Percentiles rank a stretch among this genome's conserved stretches.
Evolutionary conservation across 2,329 filamentous ascomycete genomes (phyloP).

Genomic region (Alternaria arbusti): DNA sequence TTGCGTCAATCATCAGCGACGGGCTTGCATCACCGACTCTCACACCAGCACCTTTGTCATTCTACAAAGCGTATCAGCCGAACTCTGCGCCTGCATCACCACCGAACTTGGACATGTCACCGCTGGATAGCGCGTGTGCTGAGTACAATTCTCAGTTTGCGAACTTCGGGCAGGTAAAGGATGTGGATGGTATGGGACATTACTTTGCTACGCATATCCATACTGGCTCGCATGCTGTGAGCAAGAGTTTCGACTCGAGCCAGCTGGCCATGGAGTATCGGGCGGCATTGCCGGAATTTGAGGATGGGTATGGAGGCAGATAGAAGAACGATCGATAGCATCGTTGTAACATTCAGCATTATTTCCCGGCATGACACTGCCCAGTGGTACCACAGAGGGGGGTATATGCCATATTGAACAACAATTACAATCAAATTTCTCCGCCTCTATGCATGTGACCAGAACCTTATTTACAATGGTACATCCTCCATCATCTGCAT

Average conservation of each 20-base stretch:
- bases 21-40: constrained; percentile 7
- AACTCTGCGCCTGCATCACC: constrained; percentile 1
- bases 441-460: background rate
- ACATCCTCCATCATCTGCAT: constrained; percentile 74
- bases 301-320: constrained; percentile 22
- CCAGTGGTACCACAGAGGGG: background rate
- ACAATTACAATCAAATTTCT: background rate
- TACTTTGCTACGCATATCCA: constrained; percentile 20
- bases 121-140: background rate
- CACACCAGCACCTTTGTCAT: constrained; percentile 5
- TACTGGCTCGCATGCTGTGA: constrained; percentile 11
- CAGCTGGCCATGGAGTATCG: constrained; percentile 36
- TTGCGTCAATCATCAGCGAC: constrained; percentile 1
- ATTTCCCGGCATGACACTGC: background rate
- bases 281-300: constrained; percentile 25
- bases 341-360: background rate
- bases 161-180: background rate
- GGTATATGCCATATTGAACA: background rate
- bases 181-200: constrained; percentile 6
- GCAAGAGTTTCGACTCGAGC: constrained; percentile 16
- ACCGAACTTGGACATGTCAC: background rate
- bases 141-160: background rate
- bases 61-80: constrained; percentile 32
- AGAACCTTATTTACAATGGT: constrained; percentile 56
- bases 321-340: background rate